Evolutionary conservation across 2,329 filamentous ascomycete species (phyloP).

Genomic region (Knoxdaviesia proteae): DNA sequence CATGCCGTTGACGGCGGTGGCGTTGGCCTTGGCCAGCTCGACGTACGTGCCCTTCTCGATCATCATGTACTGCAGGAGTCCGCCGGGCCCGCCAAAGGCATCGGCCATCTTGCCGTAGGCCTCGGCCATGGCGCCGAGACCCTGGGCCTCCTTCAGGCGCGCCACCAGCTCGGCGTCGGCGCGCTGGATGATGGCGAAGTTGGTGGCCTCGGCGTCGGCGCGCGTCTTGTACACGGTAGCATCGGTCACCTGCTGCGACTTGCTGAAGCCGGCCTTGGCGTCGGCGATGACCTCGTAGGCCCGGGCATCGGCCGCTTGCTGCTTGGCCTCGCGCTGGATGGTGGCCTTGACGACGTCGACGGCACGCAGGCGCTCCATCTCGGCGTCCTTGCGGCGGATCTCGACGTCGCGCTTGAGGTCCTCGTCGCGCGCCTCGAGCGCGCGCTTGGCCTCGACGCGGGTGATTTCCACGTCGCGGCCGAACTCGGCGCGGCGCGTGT

Average conservation of each 20-base stretch:
- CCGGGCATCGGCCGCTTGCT: conserved; percentile 44
- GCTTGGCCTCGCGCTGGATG: conserved; percentile 44
- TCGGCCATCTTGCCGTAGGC: conserved; percentile 54
- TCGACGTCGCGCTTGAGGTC: conserved; percentile 65
- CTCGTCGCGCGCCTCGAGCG: conserved; percentile 56
- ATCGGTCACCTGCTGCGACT: conserved; percentile 27
- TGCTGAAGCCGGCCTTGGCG: conserved; percentile 18
- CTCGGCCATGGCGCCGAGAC: conserved; percentile 54
- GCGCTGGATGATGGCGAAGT: conserved; percentile 19
- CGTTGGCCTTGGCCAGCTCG: conserved; percentile 59
- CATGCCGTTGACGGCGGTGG: conserved; percentile 50
- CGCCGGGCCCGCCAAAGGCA: conserved; percentile 59
- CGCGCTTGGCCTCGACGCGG: conserved; percentile 50
- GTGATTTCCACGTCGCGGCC: conserved; percentile 56
- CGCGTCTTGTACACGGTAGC: conserved; percentile 24
- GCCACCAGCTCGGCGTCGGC: conserved; percentile 38
- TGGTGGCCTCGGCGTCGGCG: conserved; percentile 20
- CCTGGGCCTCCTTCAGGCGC: conserved; percentile 57
- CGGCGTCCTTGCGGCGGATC: conserved; percentile 54
- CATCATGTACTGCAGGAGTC: conserved; percentile 72
- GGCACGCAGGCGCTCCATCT: conserved; percentile 61
- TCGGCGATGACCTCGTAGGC: conserved; percentile 46
- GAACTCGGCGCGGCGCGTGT: conserved; percentile 51
- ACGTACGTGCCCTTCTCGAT: conserved; percentile 65
- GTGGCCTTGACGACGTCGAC: conserved; percentile 59